Evolutionary conservation across 2,329 filamentous ascomycete genomes (phyloP).

Genomic region (Colletotrichum tabaci): DNA sequence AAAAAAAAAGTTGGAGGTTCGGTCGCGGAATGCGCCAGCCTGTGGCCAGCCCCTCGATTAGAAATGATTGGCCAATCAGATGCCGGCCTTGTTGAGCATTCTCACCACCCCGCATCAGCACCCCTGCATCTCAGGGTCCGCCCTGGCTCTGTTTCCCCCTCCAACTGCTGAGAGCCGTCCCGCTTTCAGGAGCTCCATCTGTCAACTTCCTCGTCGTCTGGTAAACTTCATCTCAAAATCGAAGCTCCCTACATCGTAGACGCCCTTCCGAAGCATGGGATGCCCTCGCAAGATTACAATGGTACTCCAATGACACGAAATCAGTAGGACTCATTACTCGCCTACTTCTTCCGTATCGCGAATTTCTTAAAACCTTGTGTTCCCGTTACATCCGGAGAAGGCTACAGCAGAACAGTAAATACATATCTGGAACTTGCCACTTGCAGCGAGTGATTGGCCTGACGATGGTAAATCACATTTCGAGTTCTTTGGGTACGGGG

Average conservation of each 20-base stretch:
- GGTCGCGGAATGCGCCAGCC: slow-evolving; percentile 28
- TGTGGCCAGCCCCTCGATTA: slow-evolving; percentile 15
- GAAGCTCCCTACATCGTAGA: neutral
- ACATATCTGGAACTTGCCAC: too few relatives aligned
- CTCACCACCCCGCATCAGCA: slow-evolving; percentile 36
- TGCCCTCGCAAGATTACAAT: neutral
- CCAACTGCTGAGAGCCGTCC: slow-evolving; percentile 15
- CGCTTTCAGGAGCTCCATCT: slow-evolving; percentile 13
- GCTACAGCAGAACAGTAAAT: neutral
- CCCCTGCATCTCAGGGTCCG: slow-evolving; percentile 33
- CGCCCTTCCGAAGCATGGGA: neutral
- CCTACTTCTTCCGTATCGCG: neutral
- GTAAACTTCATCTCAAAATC: slow-evolving; percentile 3
- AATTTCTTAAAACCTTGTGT: neutral
- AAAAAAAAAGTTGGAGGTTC: slow-evolving; percentile 34
- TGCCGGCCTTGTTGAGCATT: neutral
- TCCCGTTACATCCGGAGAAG: neutral
- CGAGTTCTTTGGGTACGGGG: too few relatives aligned
- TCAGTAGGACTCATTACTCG: neutral
- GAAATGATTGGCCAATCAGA: slow-evolving; percentile 33
- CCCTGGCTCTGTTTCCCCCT: slow-evolving; percentile 27
- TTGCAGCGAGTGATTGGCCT: too few relatives aligned
- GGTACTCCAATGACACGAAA: neutral
- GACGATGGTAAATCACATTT: too few relatives aligned
- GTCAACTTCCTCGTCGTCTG: too few relatives aligned